Conservation (phyloP, 768 basidiomycete genomes). For the Kwoniella shandongensis region DNA sequence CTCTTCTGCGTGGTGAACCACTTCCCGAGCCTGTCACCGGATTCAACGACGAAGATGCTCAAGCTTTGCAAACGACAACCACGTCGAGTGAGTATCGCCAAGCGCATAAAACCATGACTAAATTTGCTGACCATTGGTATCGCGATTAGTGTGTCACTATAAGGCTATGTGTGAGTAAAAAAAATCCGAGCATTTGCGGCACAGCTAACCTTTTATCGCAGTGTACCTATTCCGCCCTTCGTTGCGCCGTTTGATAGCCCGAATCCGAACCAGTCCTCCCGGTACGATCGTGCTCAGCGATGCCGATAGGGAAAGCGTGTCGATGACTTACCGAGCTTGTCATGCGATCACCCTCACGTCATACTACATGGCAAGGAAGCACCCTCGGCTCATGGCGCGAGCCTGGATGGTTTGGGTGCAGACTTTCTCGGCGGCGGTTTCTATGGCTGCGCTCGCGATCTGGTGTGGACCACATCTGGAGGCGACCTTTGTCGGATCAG, state of each 20-base stretch:
- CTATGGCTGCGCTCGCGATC: slow-evolving; percentile 44
- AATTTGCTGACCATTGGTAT: slow-evolving; percentile 3
- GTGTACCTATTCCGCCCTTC: slow-evolving; percentile 45
- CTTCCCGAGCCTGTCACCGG: slow-evolving; percentile 21
- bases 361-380: slow-evolving; percentile 35
- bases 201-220: slow-evolving; percentile 9
- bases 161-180: slow-evolving; percentile 38
- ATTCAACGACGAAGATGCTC: slow-evolving; percentile 18
- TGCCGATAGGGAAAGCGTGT: slow-evolving; percentile 28
- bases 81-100: slow-evolving; percentile 23
- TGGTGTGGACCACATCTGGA: slow-evolving; percentile 46
- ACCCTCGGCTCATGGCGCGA: slow-evolving; percentile 37
- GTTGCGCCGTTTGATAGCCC: slow-evolving; percentile 35
- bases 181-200: background rate
- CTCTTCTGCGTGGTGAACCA: slow-evolving; percentile 28
- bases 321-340: slow-evolving; percentile 40
- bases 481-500: slow-evolving; percentile 29
- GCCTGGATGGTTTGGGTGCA: slow-evolving; percentile 47
- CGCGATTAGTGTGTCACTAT: slow-evolving; percentile 38
- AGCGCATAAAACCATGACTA: background rate
- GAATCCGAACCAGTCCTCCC: slow-evolving; percentile 21
- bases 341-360: slow-evolving; percentile 38
- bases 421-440: slow-evolving; percentile 45
- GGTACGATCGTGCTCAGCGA: slow-evolving; percentile 21
- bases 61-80: slow-evolving; percentile 20